Evolutionary conservation across 192 early-diverging fungal genomes (phyloP), one percentile per base, ranked within the genome.

Genomic region (Coemansia javaensis): DNA sequence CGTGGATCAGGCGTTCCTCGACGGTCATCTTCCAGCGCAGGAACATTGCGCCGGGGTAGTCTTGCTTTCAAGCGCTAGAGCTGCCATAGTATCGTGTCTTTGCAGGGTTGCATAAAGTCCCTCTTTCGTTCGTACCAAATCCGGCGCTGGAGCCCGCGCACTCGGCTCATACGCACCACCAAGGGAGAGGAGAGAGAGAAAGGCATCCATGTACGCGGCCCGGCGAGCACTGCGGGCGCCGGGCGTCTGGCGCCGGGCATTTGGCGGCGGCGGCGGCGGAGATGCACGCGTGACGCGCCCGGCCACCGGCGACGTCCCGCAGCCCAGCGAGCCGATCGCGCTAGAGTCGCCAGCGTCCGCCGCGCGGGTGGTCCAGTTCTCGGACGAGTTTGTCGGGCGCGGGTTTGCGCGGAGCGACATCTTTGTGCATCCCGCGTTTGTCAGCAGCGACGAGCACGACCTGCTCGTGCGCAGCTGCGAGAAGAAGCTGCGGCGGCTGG

Each of bases 401-500:
- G 63, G 63, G 0, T 52, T 37, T 8, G n/a, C 47, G 38, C 62
- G 47, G 23, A 20, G 16, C 34, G 68, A 77, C 22, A 55, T 77
- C 10, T 71, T 40, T 18, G 38, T 77, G 12, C 24, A 60, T 23
- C 75, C 75, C 2, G 60, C 58, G 12, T 77, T 77, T 40, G 32
- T 77, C 15, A 57, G 32, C 22, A 22, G 15, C n/a, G 39, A 47
- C 0, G 75, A 77, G 37, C 75, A 77, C 40, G 54, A 56, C n/a
- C 39, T 63, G 34, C 47, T 77, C 34, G 75, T 56, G 30, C 58
- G 62, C 35, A 59, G 43, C 39, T 66, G 68, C 46, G 47, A 70
- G 32, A 64, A 50, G 24, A 81, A 81, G 53, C 75, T 84, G 4
- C 46, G 54, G 40, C 63, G 82, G 10, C 62, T 81, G 27, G 74